A percentile compares a stretch with the other conserved stretches of the same genome.
These are phyloP conservation scores for Nemania sp. DNA, from an alignment of 2,329 filamentous ascomycete genomes.

Conservation along the genomic window DNA sequence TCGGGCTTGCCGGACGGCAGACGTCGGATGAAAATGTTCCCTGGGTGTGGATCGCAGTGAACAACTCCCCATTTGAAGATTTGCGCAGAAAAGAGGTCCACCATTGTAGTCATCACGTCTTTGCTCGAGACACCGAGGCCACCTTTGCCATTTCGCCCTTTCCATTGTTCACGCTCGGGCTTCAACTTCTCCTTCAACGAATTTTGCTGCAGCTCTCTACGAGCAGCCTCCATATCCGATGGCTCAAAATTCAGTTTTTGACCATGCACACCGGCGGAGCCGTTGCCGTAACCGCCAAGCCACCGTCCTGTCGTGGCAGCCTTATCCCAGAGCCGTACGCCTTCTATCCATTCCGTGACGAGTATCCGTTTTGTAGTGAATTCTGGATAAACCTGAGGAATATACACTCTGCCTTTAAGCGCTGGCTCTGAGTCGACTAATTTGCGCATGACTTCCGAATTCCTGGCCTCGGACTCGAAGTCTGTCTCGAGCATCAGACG, in stretches of 20 bases:
- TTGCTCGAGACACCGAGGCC: slow-evolving; percentile 82
- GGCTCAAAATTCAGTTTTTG: slow-evolving; percentile 56
- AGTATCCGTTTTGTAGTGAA: slow-evolving; percentile 82
- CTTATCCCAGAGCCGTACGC: slow-evolving; percentile 90
- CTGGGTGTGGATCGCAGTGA: slow-evolving; percentile 95
- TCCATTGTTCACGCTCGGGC: slow-evolving; percentile 79
- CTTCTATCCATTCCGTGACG: slow-evolving; percentile 98
- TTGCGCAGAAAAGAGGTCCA: slow-evolving; percentile 94
- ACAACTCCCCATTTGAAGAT: slow-evolving; percentile 97
- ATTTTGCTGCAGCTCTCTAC: slow-evolving; percentile 52
- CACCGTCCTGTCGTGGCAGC: slow-evolving; percentile 75
- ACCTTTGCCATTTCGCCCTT: slow-evolving; percentile 70
- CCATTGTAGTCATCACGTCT: slow-evolving; percentile 94
- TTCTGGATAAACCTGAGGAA: slow-evolving; percentile 82
- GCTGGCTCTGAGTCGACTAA: slow-evolving; percentile 76
- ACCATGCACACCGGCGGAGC: slow-evolving; percentile 77
- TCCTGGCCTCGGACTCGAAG: slow-evolving; percentile 88
- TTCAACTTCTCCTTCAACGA: slow-evolving; percentile 67
- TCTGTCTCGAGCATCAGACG: slow-evolving; percentile 92
- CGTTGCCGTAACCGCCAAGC: slow-evolving; percentile 74
- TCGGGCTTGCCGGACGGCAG: slow-evolving; percentile 81
- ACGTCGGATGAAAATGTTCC: slow-evolving; percentile 94
- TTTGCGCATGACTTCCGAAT: slow-evolving; percentile 80
- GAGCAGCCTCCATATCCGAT: slow-evolving; percentile 52
- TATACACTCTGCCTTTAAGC: slow-evolving; percentile 79